Percentiles rank a stretch among this genome's conserved stretches.
phyloP scores from a whole-genome alignment of 495 filamentous ascomycete genomes.

The Hypoxylon intermedium region DNA sequence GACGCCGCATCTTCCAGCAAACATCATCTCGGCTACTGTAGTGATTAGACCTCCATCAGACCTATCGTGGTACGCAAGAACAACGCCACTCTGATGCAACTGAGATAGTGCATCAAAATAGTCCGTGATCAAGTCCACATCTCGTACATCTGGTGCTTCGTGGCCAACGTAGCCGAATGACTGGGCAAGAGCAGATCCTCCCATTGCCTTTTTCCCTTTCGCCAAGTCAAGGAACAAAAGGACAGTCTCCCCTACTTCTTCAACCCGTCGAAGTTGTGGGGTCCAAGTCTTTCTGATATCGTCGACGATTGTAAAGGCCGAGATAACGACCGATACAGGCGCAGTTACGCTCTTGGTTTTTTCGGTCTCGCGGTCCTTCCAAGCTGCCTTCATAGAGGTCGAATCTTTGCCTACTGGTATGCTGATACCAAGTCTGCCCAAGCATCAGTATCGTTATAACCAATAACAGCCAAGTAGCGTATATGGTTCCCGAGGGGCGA shows the following conservation, averaged over 20 bases:
- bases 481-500: not conserved
- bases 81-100: conserved; percentile 83
- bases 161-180: conserved; percentile 87
- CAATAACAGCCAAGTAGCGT: not conserved
- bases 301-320: conserved; percentile 84
- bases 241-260: conserved; percentile 89
- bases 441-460: conserved; percentile 2
- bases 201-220: conserved; percentile 75
- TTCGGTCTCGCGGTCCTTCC: conserved; percentile 76
- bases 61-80: conserved; percentile 93
- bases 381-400: conserved; percentile 98
- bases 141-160: conserved; percentile 83
- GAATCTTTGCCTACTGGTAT: conserved; percentile 98
- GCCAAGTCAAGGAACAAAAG: conserved; percentile 93
- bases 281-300: conserved; percentile 90
- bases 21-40: conserved; percentile 96
- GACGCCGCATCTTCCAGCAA: conserved; percentile 90
- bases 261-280: conserved; percentile 77
- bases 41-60: conserved; percentile 95
- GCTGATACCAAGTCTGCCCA: conserved; percentile 73
- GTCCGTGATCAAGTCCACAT: conserved; percentile 81
- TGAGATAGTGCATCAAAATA: conserved; percentile 90
- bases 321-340: conserved; percentile 86
- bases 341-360: conserved; percentile 84
- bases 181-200: conserved; percentile 92